phyloP scores from a whole-genome alignment of 2,329 filamentous ascomycete genomes.

The Salinomyces thailandicus region DNA sequence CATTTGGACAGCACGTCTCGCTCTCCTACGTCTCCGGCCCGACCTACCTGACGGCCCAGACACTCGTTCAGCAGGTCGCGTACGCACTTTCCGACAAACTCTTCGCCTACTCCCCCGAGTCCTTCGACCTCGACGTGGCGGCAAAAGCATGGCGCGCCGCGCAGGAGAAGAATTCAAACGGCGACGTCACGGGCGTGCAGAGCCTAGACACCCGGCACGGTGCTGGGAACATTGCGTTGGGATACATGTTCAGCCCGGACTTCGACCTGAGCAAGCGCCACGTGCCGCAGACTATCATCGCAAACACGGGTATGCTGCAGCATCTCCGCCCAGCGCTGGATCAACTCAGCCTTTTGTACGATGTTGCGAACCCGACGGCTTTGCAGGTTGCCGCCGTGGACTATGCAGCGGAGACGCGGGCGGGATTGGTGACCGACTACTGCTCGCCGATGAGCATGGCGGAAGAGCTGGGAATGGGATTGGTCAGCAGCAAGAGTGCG shows the following conservation, averaged over 20 bases:
- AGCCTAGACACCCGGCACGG: conserved; percentile 79
- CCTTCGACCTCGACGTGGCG: conserved; percentile 80
- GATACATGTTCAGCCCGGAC: conserved; percentile 96
- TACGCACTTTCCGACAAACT: conserved; percentile 94
- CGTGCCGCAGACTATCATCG: conserved; percentile 82
- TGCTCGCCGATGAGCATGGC: conserved; percentile 65
- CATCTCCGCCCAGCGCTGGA: conserved; percentile 77
- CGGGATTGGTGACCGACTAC: conserved; percentile 80
- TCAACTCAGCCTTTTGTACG: conserved; percentile 83
- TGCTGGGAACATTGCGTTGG: conserved; percentile 81
- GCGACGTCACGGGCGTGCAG: conserved; percentile 66
- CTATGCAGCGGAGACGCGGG: conserved; percentile 53
- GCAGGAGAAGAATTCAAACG: conserved; percentile 68
- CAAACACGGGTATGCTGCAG: conserved; percentile 70
- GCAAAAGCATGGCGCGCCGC: conserved; percentile 64
- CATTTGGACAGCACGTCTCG: conserved; percentile 43
- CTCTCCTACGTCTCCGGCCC: conserved; percentile 63
- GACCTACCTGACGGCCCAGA: conserved; percentile 86
- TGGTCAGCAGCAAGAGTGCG: conserved; percentile 74
- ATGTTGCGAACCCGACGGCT: conserved; percentile 83
- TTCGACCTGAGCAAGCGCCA: conserved; percentile 86
- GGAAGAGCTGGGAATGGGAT: conserved; percentile 79
- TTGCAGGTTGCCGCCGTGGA: conserved; percentile 87
- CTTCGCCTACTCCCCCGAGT: conserved; percentile 91
- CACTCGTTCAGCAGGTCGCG: conserved; percentile 88